Conservation (phyloP, 2,329 filamentous ascomycete genomes). For the Aspergillus pseudonomiae region DNA sequence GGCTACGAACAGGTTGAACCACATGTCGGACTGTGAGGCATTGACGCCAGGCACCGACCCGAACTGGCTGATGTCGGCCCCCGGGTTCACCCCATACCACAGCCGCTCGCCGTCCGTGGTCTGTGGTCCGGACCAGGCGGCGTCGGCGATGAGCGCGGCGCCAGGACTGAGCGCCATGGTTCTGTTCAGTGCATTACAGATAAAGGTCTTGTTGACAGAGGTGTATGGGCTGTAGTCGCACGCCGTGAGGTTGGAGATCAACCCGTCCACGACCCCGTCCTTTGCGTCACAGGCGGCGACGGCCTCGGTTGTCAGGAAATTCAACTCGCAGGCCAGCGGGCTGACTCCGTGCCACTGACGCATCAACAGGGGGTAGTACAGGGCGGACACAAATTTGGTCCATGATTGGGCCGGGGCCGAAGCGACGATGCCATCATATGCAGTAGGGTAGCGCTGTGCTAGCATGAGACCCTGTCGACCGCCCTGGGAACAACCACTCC, state of each 20-base stretch:
- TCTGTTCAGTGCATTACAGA: neutral
- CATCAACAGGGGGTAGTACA: slow-evolving; percentile 15
- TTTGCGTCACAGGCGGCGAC: slow-evolving; percentile 11
- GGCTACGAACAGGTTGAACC: neutral
- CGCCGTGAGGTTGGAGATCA: slow-evolving; percentile 8
- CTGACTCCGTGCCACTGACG: neutral
- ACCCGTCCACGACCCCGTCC: slow-evolving; percentile 15
- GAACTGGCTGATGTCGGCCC: neutral
- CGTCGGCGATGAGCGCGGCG: neutral
- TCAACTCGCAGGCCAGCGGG: slow-evolving; percentile 13
- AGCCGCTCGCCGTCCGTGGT: neutral
- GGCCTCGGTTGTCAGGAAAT: slow-evolving; percentile 2
- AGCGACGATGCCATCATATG: slow-evolving; percentile 61
- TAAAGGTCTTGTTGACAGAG: slow-evolving; percentile 2
- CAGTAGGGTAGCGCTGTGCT: slow-evolving; percentile 56
- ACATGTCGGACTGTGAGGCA: too few relatives aligned
- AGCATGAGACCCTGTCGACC: slow-evolving; percentile 32
- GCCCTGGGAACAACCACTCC: slow-evolving; percentile 25
- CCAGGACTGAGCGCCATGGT: neutral
- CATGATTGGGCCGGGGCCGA: slow-evolving; percentile 50
- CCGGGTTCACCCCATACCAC: neutral
- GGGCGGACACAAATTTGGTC: slow-evolving; percentile 21
- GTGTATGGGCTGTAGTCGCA: slow-evolving; percentile 12
- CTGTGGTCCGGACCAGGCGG: slow-evolving; percentile 6
- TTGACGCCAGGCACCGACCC: neutral